Evolutionary conservation across 139 green algal species (phyloP).

Genomic region (Coelastrella sp.): DNA sequence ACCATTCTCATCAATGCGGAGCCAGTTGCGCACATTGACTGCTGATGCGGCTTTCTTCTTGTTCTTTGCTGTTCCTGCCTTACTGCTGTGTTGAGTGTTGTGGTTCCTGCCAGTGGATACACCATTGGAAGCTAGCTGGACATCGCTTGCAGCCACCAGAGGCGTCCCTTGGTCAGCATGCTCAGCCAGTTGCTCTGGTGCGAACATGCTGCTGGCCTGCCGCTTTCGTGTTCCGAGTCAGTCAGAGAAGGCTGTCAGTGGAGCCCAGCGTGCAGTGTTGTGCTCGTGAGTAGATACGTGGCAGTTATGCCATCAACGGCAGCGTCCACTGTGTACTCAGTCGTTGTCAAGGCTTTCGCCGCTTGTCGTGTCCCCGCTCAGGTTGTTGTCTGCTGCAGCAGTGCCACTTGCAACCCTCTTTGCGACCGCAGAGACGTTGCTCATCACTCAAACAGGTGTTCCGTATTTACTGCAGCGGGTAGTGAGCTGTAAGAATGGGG

Average conservation of each 20-base stretch:
- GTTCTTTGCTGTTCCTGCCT: conserved; percentile 20
- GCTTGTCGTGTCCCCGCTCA: conserved; percentile 20
- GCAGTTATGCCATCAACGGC: not conserved
- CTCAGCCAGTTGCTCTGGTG: conserved; percentile 39
- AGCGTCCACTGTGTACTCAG: not conserved
- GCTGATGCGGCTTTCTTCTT: conserved; percentile 22
- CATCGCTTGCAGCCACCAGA: not conserved
- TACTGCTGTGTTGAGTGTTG: not conserved
- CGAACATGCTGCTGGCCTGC: conserved; percentile 11
- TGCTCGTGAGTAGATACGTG: not conserved
- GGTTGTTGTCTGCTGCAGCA: conserved; percentile 12
- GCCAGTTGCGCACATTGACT: conserved; percentile 57
- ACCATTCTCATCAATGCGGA: conserved; percentile 57
- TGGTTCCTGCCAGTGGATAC: conserved; percentile 15
- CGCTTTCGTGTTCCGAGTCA: not conserved
- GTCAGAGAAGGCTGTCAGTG: not conserved
- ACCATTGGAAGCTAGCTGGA: not conserved
- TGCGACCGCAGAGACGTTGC: not conserved
- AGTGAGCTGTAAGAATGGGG: not conserved
- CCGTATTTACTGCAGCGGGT: not conserved
- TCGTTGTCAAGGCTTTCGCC: conserved; percentile 13
- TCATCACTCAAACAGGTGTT: conserved; percentile 7
- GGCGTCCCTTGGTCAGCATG: not conserved
- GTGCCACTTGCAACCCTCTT: not conserved
- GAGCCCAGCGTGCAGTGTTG: not conserved